Evolutionary conservation across 257 asterid species (phyloP), one percentile per base, ranked within the genome.

Genomic region (Verbena officinalis): DNA sequence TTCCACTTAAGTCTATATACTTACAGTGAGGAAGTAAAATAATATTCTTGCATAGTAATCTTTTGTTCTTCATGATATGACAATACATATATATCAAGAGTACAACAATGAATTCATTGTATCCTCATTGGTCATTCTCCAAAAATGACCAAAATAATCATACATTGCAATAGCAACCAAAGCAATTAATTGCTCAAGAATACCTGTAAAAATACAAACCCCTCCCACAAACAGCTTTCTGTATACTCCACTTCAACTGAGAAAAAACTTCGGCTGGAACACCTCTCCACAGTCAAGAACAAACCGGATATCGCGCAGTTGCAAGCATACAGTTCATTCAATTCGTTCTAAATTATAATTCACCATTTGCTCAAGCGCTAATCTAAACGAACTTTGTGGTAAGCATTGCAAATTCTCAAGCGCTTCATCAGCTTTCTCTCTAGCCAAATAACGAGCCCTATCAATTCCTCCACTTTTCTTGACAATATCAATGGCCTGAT

Each of bases 391-490:
- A 78, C 82, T 78, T 3, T 61, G 43, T 0, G 95, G 96, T 13
- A 89, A 60, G 75, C 96, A 84, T 53, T 34, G 77, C 16, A 89
- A 78, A 78, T 76, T 84, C 70, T 75, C 73, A 43, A 80, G 52
- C 6, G 96, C 96, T 44, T 64, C 58, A 71, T 83, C 84, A 1
- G 83, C 96, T 62, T 78, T 86, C 70, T 80, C 83, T 53, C 72
- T 75, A 0, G 96, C 96, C 76, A 86, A 71, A 17, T 76, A 86
- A 27, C 70, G 80, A 7, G 91, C 95, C 55, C 61, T 67, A 39
- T 84, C 90, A 7, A 89, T 83, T 21, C 95, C 91, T 13, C 93
- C 93, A 11, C 80, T 75, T 43, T 39, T 84, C 77, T 75, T 86
- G 39, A 89, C 81, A 14, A 89, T 62, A 44, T 72, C 67, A 45